Conservation (phyloP, 495 filamentous ascomycete species). For the Baudoinia panamericana region DNA sequence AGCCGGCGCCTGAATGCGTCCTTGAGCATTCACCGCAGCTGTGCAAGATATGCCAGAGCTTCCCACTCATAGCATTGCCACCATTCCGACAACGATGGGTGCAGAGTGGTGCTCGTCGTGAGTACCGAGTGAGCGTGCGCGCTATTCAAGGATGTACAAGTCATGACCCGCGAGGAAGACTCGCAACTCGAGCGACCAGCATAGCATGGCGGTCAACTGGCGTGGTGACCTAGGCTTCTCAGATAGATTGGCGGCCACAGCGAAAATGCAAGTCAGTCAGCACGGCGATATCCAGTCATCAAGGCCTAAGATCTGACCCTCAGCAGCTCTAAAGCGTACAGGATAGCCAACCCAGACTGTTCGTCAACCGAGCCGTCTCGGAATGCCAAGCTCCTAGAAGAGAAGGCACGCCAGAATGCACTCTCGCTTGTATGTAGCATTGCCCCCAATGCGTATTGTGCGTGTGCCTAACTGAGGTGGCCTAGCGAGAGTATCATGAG, state of each 20-base stretch:
- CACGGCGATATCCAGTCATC: neutral
- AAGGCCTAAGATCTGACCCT: slow-evolving; percentile 2
- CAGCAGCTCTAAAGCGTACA: slow-evolving; percentile 12
- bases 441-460: neutral
- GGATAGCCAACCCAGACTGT: slow-evolving; percentile 5
- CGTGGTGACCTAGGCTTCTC: slow-evolving; percentile 3
- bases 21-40: too few relatives aligned
- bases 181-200: too few relatives aligned
- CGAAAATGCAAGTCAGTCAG: slow-evolving; percentile 12
- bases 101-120: too few relatives aligned
- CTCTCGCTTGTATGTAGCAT: slow-evolving; percentile 3
- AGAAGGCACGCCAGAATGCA: slow-evolving; percentile 10
- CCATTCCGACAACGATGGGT: too few relatives aligned
- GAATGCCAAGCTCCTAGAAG: too few relatives aligned
- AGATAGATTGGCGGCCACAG: slow-evolving; percentile 3
- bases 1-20: too few relatives aligned
- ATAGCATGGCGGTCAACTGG: slow-evolving; percentile 13
- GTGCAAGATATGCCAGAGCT: too few relatives aligned
- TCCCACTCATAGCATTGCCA: too few relatives aligned
- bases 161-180: too few relatives aligned
- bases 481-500: slow-evolving; percentile 9
- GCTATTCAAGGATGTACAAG: too few relatives aligned
- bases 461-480: neutral
- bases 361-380: slow-evolving; percentile 1
- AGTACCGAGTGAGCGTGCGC: too few relatives aligned